Conservation (phyloP, 2,329 filamentous ascomycete species). For the Teratosphaeriaceae sp. region DNA sequence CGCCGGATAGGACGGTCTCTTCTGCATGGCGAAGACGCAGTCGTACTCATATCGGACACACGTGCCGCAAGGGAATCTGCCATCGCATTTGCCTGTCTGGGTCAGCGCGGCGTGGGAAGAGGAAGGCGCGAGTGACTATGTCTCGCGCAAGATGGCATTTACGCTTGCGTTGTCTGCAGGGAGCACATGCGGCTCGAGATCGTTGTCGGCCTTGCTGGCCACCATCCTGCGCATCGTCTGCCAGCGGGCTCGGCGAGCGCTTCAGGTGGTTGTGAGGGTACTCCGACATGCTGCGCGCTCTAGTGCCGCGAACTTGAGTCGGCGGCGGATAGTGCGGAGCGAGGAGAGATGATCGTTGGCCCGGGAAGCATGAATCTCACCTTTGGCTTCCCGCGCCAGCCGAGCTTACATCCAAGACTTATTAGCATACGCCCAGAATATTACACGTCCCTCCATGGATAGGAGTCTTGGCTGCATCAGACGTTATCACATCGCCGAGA, state of each 20-base stretch:
- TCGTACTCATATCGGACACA: constrained; percentile 31
- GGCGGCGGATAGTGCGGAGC: background rate
- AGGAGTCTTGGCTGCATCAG: too few relatives aligned
- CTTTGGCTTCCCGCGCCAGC: too few relatives aligned
- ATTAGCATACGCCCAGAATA: too few relatives aligned
- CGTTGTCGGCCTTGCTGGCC: constrained; percentile 25
- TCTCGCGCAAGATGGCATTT: too few relatives aligned
- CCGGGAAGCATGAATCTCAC: too few relatives aligned
- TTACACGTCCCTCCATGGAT: too few relatives aligned
- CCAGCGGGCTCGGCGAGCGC: constrained; percentile 19
- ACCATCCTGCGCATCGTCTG: constrained; percentile 6
- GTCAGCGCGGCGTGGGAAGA: too few relatives aligned
- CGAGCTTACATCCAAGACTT: too few relatives aligned
- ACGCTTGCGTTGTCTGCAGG: constrained; percentile 24
- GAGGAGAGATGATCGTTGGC: too few relatives aligned
- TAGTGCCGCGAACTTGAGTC: background rate
- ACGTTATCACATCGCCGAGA: too few relatives aligned
- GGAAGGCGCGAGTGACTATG: too few relatives aligned
- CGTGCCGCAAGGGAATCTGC: constrained; percentile 26
- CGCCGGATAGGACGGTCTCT: constrained; percentile 17
- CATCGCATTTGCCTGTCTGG: constrained; percentile 18
- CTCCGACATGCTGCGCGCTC: background rate
- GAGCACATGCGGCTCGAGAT: constrained; percentile 28
- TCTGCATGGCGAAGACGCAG: constrained; percentile 28
- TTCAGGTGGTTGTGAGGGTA: constrained; percentile 10